Evolutionary conservation across 495 filamentous ascomycete species (phyloP).

Genomic region (Aspergillus coremiiformis): DNA sequence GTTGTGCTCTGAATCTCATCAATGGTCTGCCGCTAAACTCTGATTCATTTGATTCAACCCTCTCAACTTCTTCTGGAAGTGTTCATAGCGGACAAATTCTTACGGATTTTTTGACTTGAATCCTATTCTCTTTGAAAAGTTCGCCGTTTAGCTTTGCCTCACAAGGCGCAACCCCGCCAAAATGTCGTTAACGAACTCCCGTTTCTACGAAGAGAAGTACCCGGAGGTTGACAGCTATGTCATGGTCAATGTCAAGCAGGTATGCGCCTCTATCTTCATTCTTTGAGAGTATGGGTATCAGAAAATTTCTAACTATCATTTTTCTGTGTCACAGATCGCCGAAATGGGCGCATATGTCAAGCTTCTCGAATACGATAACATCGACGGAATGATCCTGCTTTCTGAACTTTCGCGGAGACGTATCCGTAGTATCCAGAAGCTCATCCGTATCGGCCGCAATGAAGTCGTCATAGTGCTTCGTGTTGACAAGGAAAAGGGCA

Average conservation of each 20-base stretch:
- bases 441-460: slow-evolving; percentile 94
- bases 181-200: slow-evolving; percentile 98
- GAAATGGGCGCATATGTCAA: slow-evolving; percentile 99
- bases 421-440: slow-evolving; percentile 97
- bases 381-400: slow-evolving; percentile 98
- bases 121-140: slow-evolving; percentile 1
- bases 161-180: slow-evolving; percentile 42
- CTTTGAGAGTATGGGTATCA: background rate
- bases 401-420: slow-evolving; percentile 92
- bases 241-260: slow-evolving; percentile 97
- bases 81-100: background rate
- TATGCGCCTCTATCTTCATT: slow-evolving; percentile 29
- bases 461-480: slow-evolving; percentile 96
- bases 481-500: slow-evolving; percentile 98
- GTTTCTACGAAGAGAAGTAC: slow-evolving; percentile 97
- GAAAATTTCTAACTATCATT: slow-evolving; percentile 5
- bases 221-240: slow-evolving; percentile 99
- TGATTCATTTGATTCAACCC: slow-evolving; percentile 4
- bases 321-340: slow-evolving; percentile 62
- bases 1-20: slow-evolving; percentile 25
- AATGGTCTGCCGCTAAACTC: slow-evolving; percentile 2
- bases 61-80: slow-evolving; percentile 4
- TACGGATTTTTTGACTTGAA: slow-evolving; percentile 12
- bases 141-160: slow-evolving; percentile 13
- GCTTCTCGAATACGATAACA: slow-evolving; percentile 98